Percentiles rank a stretch among this genome's conserved stretches.
These are phyloP conservation scores for Cercospora beticola DNA, from an alignment of 2,329 filamentous ascomycete species.

Conservation along the genomic window DNA sequence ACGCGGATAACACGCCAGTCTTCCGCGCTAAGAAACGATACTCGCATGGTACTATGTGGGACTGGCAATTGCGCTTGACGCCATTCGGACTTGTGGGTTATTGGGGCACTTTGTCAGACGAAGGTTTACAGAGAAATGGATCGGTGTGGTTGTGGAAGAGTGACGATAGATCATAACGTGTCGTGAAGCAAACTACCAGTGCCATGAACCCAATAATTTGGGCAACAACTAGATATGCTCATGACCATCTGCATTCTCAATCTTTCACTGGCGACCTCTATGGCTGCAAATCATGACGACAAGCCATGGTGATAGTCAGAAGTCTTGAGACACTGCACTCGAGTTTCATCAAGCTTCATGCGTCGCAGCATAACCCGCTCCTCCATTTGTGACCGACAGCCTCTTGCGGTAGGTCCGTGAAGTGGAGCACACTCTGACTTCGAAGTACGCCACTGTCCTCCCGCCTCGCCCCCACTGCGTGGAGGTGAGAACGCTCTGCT, in stretches of 20 bases:
- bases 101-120: conserved; percentile 6
- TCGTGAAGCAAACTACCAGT: not conserved
- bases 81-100: conserved; percentile 20
- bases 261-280: not conserved
- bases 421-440: not conserved
- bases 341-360: not conserved
- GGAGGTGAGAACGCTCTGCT: not conserved
- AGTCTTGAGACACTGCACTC: not conserved
- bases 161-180: not conserved
- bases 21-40: conserved; percentile 16
- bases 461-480: not conserved
- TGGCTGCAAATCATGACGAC: not conserved
- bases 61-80: conserved; percentile 15
- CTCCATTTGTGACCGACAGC: not conserved
- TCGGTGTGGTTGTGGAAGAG: conserved; percentile 18
- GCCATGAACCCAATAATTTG: too few relatives aligned
- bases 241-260: too few relatives aligned
- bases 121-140: not conserved
- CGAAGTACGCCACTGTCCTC: not conserved
- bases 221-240: not conserved
- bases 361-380: not conserved
- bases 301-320: not conserved
- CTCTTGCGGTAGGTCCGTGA: not conserved
- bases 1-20: not conserved
- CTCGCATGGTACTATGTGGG: conserved; percentile 3